Evolutionary conservation across 345 rosid genomes (phyloP).

Genomic region (Anastatica hierochuntica): DNA sequence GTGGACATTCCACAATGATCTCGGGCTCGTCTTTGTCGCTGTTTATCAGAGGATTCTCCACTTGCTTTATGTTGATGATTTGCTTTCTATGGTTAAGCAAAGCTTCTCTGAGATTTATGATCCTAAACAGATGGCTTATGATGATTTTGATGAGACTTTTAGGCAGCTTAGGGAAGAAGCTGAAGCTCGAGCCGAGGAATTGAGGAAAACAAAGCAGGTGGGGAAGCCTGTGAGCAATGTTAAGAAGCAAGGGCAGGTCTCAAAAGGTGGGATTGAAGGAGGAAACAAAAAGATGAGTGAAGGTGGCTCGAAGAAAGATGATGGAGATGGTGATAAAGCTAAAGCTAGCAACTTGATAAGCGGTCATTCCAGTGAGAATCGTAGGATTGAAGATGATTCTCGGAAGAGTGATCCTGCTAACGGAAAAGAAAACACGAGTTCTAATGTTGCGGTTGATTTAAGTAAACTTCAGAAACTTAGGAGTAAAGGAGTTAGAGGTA

Average conservation of each 20-base stretch:
- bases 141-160: slow-evolving; percentile 70
- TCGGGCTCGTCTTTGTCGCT: slow-evolving; percentile 91
- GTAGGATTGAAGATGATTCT: slow-evolving; percentile 33
- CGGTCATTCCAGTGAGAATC: slow-evolving; percentile 50
- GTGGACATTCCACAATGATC: slow-evolving; percentile 95
- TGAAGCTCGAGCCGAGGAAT: slow-evolving; percentile 77
- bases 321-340: slow-evolving; percentile 46
- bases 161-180: slow-evolving; percentile 95
- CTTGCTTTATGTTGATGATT: slow-evolving; percentile 81
- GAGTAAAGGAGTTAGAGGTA: slow-evolving; percentile 61
- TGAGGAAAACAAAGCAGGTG: slow-evolving; percentile 60
- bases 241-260: slow-evolving; percentile 53
- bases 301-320: slow-evolving; percentile 32
- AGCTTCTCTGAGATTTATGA: slow-evolving; percentile 74
- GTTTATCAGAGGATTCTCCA: slow-evolving; percentile 93
- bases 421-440: slow-evolving; percentile 70
- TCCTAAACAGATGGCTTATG: slow-evolving; percentile 48
- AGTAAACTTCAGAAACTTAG: slow-evolving; percentile 80
- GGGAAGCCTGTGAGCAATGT: slow-evolving; percentile 41
- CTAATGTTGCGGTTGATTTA: slow-evolving; percentile 70
- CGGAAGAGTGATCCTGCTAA: slow-evolving; percentile 43
- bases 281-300: slow-evolving; percentile 44
- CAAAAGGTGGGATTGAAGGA: slow-evolving; percentile 47
- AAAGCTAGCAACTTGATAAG: slow-evolving; percentile 46
- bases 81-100: slow-evolving; percentile 64